phyloP scores from a whole-genome alignment of 2,329 filamentous ascomycete genomes.

The Acarospora socialis region DNA sequence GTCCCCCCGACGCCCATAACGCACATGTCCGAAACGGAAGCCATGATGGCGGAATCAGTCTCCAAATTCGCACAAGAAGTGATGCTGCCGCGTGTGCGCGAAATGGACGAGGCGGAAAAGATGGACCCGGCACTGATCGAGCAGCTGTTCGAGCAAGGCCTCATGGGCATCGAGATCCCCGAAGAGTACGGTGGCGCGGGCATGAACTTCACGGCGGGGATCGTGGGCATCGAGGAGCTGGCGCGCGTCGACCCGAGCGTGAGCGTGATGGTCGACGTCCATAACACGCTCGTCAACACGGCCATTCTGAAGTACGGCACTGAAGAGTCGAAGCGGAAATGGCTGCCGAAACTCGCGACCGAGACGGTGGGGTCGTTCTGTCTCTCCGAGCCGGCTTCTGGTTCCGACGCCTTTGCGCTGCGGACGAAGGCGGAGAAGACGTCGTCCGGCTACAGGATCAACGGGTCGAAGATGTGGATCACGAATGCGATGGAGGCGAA shows the following conservation, averaged over 20 bases:
- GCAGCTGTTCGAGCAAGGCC: constrained; percentile 88
- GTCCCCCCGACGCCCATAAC: constrained; percentile 85
- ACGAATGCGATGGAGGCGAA: constrained; percentile 90
- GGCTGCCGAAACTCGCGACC: constrained; percentile 79
- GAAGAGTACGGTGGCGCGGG: constrained; percentile 93
- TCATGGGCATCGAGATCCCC: constrained; percentile 96
- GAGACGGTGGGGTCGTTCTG: constrained; percentile 85
- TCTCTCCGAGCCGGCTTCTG: constrained; percentile 80
- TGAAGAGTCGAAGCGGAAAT: constrained; percentile 64
- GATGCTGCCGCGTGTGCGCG: constrained; percentile 78
- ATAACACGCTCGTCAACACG: constrained; percentile 96
- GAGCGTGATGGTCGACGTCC: constrained; percentile 87
- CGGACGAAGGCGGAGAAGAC: constrained; percentile 82
- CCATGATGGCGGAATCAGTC: constrained; percentile 78
- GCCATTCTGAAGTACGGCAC: constrained; percentile 76
- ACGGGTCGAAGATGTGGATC: constrained; percentile 98
- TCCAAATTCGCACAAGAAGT: constrained; percentile 81
- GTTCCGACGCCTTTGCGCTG: constrained; percentile 90
- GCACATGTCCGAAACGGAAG: constrained; percentile 79
- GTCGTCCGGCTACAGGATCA: constrained; percentile 68
- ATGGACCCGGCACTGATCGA: constrained; percentile 86
- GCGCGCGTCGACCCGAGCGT: constrained; percentile 89
- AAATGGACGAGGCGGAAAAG: constrained; percentile 91
- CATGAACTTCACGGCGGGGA: constrained; percentile 97
- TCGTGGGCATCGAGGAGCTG: constrained; percentile 93